Evolutionary conservation across 768 basidiomycete species (phyloP), one percentile per base, ranked within the genome.

Genomic region (Rubroboletus satanas): DNA sequence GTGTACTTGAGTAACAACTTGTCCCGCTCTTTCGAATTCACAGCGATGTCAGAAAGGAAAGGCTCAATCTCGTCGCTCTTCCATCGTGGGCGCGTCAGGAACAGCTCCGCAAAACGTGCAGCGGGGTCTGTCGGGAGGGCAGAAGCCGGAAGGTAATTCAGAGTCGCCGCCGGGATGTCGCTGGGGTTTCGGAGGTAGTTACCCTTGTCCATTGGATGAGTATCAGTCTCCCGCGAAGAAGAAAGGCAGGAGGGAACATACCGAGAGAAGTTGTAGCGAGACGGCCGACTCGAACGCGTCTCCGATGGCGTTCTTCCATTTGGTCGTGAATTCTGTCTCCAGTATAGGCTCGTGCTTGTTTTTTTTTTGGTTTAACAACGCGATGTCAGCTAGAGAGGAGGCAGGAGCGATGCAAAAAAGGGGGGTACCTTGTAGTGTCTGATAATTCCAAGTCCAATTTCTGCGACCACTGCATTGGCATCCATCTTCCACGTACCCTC

Each of bases 1-100:
- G 90, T 90, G 64, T 88, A 90, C 73, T 93, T 98, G 41, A 92
- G 80, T 37, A 97, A 73, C 58, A 96, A 67, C 68, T 87, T 93
- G 67, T 98, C 95, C 38, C 90, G 78, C 65, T 92, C 92, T 70
- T 97, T 96, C 8, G 76, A 73, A 65, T 91, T 85, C n/a, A 93
- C 76, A 0, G 87, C 87, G 52, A 97, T 83, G 58, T 93, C 93
- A 7, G 76, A 71, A 12, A 98, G 73, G 73, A 95, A 98, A 5
- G 88, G 90, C 28, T 74, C 72, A 56, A 98, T 88, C 17, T 95
- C 92, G 12, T 88, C 84, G 7, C 78, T 80, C 63, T 79, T 84
- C 92, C 93, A 94, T 43, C 81, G 81, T 21, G 81, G 58, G 6
- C 87, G 83, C 9, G 87, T 88, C 37, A 91, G 76, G 77, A 99